Base-by-base conservation (phyloP, 495 filamentous ascomycete genomes). In the Neurospora cerealis region DNA sequence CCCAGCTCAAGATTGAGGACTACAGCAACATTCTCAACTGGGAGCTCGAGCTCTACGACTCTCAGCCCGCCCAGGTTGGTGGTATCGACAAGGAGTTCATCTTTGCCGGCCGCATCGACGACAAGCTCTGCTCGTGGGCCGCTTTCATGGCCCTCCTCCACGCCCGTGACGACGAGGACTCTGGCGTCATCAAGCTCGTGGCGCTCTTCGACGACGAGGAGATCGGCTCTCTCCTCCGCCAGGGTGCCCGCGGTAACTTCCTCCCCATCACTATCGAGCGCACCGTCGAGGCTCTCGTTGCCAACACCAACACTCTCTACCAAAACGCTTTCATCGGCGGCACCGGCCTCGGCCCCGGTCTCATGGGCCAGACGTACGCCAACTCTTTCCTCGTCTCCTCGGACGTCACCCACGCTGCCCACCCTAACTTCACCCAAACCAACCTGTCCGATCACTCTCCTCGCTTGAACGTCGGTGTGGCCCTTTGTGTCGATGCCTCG, bases 41-140 rank as follows among this genome's bases (percentile, higher is more conserved):
- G 96, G 96, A 99, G 78, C 88, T 98, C n/a, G 96, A 99, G 81
- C 91, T 99, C 40, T 99, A 90, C 79, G 96, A 99, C 81, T 91
- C 87, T 9, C 94, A 97, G 79, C 93, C 94, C 9, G 95, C 93
- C 19, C 88, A 89, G 38, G 84, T 94, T 32, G 93, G 94, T 74
- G 96, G 96, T 15, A 78, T 99, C 48, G 93, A 96, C 77, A 94
- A 93, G 79, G 96, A 98, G 76, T 89, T 99, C 83, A 95, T 99
- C 80, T 98, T 95, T 75, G 96, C 93, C 66, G 93, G 94, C 72
- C 91, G 96, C 66, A 94, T 99, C 77, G 96, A 99, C 81, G 96
- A 99, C 81, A 98, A 97, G 83, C 90, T 99, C 71, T 98, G 96
- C 87, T 95, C 92, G 70, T 99, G 91, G 87, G 89, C 94, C 17